Evolutionary conservation across 805 yeast genomes (phyloP), one percentile per base, ranked within the genome.

Genomic region (Jamesozyma gamospora): DNA sequence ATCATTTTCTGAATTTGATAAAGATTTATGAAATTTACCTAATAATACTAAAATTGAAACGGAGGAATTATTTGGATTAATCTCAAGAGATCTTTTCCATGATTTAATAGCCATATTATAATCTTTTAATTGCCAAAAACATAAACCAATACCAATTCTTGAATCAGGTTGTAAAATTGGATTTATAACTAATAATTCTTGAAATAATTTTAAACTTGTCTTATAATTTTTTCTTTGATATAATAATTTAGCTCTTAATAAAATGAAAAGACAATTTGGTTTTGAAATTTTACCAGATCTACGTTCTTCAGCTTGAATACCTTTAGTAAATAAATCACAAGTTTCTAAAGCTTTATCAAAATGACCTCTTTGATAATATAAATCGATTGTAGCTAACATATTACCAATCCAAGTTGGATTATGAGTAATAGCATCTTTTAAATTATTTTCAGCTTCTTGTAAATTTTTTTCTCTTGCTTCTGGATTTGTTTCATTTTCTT

Each of bases 141-240:
- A 88, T 47, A 92, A 65, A 28, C 98, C 99, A 44, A 90, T 76
- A 24, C 97, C 99, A 44, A 92, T 72, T 60, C 99, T 71, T 15
- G 96, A 94, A 63, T 90, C 96, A 4, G 97, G 96, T 49, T 74
- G 73, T 49, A 82, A 64, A 28, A 81, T 57, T 2, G 96, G 96
- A 45, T 86, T 79, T 36, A 79, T 67, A 27, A 79, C 70, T 47
- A 92, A 67, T 7, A 83, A 79, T 47, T 81, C 82, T 66, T 92
- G 99, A 62, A 84, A 92, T 26, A 83, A 59, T 56, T 79, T 80
- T 51, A 92, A 70, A 13, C 95, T 87, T 5, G 72, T 77, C 18
- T 71, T 58, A 59, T 78, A 87, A 55, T 82, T 82, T 44, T 76
- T 79, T 58, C 80, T 82, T 46, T 73, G 73, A 54, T 84, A 80